Conservation (phyloP, 2,329 filamentous ascomycete species). For the Botrytis deweyae region DNA sequence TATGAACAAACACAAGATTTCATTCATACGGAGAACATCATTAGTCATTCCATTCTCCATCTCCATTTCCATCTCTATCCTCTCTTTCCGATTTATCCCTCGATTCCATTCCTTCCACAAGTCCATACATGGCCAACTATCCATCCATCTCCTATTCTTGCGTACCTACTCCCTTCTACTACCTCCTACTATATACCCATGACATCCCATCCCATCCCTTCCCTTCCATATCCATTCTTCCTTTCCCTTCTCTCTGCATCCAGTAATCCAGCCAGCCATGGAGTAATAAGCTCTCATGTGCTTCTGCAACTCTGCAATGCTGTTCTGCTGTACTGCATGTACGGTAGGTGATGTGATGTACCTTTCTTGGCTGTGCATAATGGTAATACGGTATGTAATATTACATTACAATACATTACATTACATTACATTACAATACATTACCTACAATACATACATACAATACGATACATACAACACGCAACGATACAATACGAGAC, state of each 20-base stretch:
- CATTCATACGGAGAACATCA: no score
- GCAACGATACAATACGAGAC: no score
- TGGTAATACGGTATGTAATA: not conserved
- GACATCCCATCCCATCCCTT: no score
- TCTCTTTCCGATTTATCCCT: constrained; percentile 6
- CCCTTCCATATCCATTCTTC: not conserved
- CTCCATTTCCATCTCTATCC: not conserved
- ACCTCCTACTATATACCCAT: not conserved
- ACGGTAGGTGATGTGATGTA: not conserved
- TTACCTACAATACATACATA: no score
- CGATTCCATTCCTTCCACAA: not conserved
- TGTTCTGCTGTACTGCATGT: not conserved
- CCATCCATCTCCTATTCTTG: no score
- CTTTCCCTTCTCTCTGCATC: not conserved
- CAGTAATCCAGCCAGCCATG: not conserved
- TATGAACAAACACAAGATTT: not conserved
- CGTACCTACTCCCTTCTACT: no score
- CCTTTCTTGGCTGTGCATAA: not conserved
- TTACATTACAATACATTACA: not conserved
- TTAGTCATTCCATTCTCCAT: not conserved
- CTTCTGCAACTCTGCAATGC: not conserved
- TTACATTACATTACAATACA: no score
- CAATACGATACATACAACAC: no score
- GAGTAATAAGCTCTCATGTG: not conserved
- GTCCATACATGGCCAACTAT: not conserved